A percentile compares a stretch with the other conserved stretches of the same genome.
Evolutionary conservation across 106 monocot genomes (phyloP).

Genomic region (Dendrobium catenatum): DNA sequence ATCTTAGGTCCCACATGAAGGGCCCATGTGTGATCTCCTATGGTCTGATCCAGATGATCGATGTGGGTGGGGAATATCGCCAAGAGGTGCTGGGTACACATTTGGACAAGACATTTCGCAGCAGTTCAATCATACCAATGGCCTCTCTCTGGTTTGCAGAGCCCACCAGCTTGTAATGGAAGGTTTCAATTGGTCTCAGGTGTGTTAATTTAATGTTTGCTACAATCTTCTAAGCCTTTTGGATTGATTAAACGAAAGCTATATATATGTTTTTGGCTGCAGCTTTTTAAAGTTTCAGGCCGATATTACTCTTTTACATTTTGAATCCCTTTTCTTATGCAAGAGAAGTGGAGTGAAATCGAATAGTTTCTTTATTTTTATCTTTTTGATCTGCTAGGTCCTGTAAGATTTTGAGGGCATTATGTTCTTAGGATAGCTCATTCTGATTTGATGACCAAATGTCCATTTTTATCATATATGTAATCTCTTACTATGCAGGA

Average conservation of each 20-base stretch:
- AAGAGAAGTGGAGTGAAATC: neutral
- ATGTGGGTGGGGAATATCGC: conserved; percentile 84
- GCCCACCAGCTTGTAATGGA: conserved; percentile 86
- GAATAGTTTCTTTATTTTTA: neutral
- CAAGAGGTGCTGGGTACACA: conserved; percentile 79
- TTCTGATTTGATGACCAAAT: neutral
- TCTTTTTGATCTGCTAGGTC: neutral
- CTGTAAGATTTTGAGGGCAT: neutral
- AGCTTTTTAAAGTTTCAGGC: neutral
- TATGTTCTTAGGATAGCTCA: neutral
- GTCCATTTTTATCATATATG: neutral
- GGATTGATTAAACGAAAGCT: neutral
- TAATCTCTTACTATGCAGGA: conserved; percentile 19
- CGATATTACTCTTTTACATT: too few species aligned
- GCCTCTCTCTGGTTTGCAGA: conserved; percentile 49
- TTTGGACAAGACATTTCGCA: conserved; percentile 73
- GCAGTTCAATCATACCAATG: conserved; percentile 73
- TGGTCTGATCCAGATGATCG: conserved; percentile 87
- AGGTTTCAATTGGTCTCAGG: conserved; percentile 80
- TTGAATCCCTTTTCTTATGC: too few species aligned
- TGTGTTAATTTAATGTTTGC: conserved; percentile 10
- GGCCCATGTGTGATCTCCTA: conserved; percentile 75
- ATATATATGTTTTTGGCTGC: neutral
- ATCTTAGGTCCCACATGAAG: conserved; percentile 67
- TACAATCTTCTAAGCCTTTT: neutral